A percentile compares a stretch with the other conserved stretches of the same genome.
phyloP scores from a whole-genome alignment of 306 rosid species.

The Prunus salicina region DNA sequence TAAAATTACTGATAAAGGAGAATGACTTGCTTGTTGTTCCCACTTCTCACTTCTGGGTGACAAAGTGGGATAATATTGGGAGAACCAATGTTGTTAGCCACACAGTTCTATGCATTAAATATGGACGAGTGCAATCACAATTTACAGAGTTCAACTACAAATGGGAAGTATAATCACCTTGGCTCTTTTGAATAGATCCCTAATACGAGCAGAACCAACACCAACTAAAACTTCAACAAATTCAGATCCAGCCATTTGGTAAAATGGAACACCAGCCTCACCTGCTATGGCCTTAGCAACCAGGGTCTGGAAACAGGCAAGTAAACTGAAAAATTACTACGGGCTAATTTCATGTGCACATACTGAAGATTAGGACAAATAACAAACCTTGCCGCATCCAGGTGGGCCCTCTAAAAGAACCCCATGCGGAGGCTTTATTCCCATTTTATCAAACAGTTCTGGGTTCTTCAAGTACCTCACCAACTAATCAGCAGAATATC shows the following conservation, averaged over 20 bases:
- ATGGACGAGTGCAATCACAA: not conserved
- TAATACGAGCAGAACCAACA: conserved; percentile 98
- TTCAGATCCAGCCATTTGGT: conserved; percentile 99
- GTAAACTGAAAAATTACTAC: conserved; percentile 11
- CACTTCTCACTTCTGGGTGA: not conserved
- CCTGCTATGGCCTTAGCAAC: conserved; percentile 99
- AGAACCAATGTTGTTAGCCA: not conserved
- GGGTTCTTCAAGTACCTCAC: conserved; percentile 98
- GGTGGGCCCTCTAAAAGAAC: conserved; percentile 99
- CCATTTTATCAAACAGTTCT: conserved; percentile 91
- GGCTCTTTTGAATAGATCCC: conserved; percentile 97
- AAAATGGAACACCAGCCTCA: conserved; percentile 99
- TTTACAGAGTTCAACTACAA: conserved; percentile 3
- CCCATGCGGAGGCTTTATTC: conserved; percentile 97
- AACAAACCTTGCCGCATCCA: conserved; percentile 97
- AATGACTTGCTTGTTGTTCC: not conserved
- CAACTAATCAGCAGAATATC: conserved; percentile 55
- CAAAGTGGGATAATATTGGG: not conserved
- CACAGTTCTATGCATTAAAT: not conserved
- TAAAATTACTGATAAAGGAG: not conserved
- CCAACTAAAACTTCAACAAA: conserved; percentile 99
- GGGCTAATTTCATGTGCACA: conserved; percentile 13
- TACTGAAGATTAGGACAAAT: conserved; percentile 27
- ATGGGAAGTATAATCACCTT: conserved; percentile 55
- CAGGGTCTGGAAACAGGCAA: conserved; percentile 66